Evolutionary conservation across 2,329 filamentous ascomycete species (phyloP), one percentile per base, ranked within the genome.

Genomic region (Fusarium chaquense): DNA sequence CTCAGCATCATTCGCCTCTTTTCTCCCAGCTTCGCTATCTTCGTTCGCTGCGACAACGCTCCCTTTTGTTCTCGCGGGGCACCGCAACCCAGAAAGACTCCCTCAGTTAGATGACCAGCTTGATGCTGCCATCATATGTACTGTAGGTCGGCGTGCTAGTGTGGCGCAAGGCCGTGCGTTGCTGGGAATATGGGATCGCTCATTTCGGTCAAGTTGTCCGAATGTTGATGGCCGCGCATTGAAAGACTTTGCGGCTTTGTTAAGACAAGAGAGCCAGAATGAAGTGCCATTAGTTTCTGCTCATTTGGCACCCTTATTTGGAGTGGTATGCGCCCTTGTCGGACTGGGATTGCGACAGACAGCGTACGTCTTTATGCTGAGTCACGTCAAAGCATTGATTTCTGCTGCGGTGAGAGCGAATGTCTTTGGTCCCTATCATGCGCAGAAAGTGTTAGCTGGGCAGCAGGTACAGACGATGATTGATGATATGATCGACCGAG

Each of bases 341-440:
- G 87, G 86, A 0, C 81, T 95, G 41, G 82, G 81, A 4, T 76
- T 86, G 28, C 83, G 85, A 57, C 89, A 93, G 77, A 84, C 91
- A 24, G 89, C 90, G 2, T 93, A 94, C 77, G 82, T 94, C 28
- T 94, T 93, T 77, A 81, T 95, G 77, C 85, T 95, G 69, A 87
- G 89, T 64, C 93, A 95, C 79, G 89, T 90, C 60, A 92, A 93
- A 78, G 91, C 92, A 0, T 81, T 95, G 55, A 83, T 93, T 50
- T 93, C 90, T 43, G 93, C 93, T 2, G 93, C 90, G 1, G 92
- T 96, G 67, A 83, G 93, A 57, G 91, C 92, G 24, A 91, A 90
- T 74, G 86, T 94, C 70, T 89, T 95, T 79, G 93, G 93, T 0
- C 93, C 93, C 9, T 96, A 93, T 77, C 91, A 93, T 78, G 91